Percentiles rank a stretch among this genome's conserved stretches.
These are phyloP conservation scores for Puccinia coronata DNA, from an alignment of 1,284 basidiomycete species.

Conservation along the genomic window DNA sequence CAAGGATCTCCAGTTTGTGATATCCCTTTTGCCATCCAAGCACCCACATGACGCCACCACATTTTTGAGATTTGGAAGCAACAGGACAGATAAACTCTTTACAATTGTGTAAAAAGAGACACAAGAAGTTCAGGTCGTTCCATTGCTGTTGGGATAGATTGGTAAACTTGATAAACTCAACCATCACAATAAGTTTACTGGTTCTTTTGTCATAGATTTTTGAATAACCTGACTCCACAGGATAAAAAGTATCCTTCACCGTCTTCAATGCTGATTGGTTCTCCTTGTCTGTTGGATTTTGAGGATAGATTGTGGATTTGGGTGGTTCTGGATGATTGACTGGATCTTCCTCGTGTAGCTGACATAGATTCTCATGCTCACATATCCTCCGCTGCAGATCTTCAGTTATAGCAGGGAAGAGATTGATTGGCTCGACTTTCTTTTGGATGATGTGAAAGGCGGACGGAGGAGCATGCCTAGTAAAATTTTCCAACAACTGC, in stretches of 20 bases:
- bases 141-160: background rate
- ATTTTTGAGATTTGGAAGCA: slow-evolving; percentile 21
- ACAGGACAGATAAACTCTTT: slow-evolving; percentile 12
- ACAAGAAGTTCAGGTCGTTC: background rate
- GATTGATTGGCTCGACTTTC: background rate
- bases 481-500: background rate
- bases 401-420: background rate
- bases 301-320: background rate
- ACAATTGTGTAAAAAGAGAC: slow-evolving; percentile 5
- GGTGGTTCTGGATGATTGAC: background rate
- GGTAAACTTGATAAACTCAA: background rate
- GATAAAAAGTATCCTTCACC: background rate
- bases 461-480: background rate
- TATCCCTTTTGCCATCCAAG: slow-evolving; percentile 9
- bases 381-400: background rate
- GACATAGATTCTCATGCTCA: background rate
- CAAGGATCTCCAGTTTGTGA: background rate
- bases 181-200: background rate
- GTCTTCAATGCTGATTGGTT: background rate
- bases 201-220: background rate
- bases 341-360: background rate
- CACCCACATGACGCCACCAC: slow-evolving; percentile 15
- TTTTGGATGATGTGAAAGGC: background rate
- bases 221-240: background rate
- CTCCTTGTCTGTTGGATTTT: background rate